Evolutionary conservation across 176 grass and related monocot genomes (phyloP).

Genomic region (Zizania latifolia): DNA sequence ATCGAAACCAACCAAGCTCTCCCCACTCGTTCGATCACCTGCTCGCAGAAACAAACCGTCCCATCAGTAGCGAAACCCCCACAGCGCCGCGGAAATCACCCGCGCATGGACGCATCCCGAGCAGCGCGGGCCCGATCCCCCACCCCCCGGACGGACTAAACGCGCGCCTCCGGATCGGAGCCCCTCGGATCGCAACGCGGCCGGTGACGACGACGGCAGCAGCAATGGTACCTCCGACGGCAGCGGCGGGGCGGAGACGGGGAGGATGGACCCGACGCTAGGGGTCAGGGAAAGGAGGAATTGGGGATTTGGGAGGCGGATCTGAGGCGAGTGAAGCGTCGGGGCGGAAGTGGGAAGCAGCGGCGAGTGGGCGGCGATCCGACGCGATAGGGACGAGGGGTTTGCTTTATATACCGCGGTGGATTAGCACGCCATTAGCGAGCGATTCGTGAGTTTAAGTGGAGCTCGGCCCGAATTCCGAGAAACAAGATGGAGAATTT

Average conservation of each 20-base stretch:
- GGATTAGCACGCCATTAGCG: slow-evolving; percentile 21
- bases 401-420: not conserved
- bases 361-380: slow-evolving; percentile 49
- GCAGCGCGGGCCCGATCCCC: not conserved
- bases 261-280: slow-evolving; percentile 25
- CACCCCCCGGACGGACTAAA: too few relatives aligned
- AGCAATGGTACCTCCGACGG: slow-evolving; percentile 24
- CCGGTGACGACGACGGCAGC: too few relatives aligned
- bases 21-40: slow-evolving; percentile 1
- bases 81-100: too few relatives aligned
- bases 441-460: slow-evolving; percentile 6
- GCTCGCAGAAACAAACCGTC: not conserved
- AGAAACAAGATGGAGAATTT: not conserved
- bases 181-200: not conserved
- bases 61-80: not conserved
- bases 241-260: not conserved
- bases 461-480: slow-evolving; percentile 27
- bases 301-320: not conserved
- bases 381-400: slow-evolving; percentile 36
- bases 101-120: too few relatives aligned
- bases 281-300: slow-evolving; percentile 21
- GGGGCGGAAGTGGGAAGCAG: not conserved
- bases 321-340: too few relatives aligned
- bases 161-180: not conserved
- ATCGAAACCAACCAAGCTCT: not conserved